Evolutionary conservation across 441 rosid genomes (phyloP).

Genomic region (California macrophylla): DNA sequence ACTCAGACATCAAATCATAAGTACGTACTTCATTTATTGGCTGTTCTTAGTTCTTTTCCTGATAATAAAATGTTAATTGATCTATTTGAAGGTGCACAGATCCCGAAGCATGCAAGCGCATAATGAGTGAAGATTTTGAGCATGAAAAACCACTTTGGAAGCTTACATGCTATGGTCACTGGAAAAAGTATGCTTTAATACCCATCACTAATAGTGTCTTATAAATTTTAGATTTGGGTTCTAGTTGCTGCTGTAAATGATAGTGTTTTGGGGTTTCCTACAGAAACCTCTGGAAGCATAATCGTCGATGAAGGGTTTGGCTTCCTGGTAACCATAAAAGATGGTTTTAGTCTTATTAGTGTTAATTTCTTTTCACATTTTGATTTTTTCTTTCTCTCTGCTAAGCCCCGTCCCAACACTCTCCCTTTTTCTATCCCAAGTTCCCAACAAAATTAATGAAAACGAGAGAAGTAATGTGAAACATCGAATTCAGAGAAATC

Average conservation of each 20-base stretch:
- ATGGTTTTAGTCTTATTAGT: not conserved
- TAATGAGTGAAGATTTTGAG: slow-evolving; percentile 65
- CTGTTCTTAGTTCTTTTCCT: slow-evolving; percentile 3
- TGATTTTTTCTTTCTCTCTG: not conserved
- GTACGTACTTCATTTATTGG: slow-evolving; percentile 28
- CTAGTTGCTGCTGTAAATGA: not conserved
- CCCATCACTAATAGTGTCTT: not conserved
- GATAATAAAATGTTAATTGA: slow-evolving; percentile 13
- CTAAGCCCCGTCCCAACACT: not conserved
- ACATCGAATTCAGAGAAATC: not conserved
- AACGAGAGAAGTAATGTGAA: not conserved
- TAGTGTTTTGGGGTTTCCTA: not conserved
- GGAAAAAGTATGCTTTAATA: slow-evolving; percentile 46
- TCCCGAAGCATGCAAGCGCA: slow-evolving; percentile 60
- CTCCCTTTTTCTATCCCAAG: not conserved
- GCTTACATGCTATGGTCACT: slow-evolving; percentile 84
- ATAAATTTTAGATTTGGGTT: slow-evolving; percentile 5
- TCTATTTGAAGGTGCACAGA: slow-evolving; percentile 57
- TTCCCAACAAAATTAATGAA: not conserved
- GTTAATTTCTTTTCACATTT: not conserved
- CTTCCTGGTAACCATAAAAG: not conserved
- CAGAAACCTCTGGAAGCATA: not conserved
- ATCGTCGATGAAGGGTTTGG: not conserved
- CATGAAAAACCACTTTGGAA: slow-evolving; percentile 84
- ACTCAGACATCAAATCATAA: slow-evolving; percentile 47